Base-by-base conservation (phyloP, 345 rosid species). In the Eucalyptus paniculata region DNA sequence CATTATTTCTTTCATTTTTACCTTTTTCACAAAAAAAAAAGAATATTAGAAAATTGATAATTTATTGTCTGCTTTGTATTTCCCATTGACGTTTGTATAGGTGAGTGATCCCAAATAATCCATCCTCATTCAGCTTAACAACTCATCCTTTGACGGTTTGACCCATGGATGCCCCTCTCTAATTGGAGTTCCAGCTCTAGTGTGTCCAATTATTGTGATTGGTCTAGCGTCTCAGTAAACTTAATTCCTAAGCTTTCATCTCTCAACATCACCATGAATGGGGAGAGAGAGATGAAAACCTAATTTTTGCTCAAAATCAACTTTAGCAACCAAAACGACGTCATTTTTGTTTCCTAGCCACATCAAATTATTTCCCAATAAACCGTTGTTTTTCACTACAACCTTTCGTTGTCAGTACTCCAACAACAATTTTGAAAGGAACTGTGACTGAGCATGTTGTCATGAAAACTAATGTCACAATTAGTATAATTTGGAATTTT, bases 111-210 rank as follows among this genome's bases (percentile, higher is more conserved):
- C 72, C 28, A 97, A 95, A 88, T 93, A 94, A 92, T 94, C 95
- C 44, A 93, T 89, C 89, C 94, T 97, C 80, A 89, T 96, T 47
- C 93, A 94, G 93, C 95, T 97, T 89, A 96, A 95, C 94, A 91
- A 91, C 88, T 92, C 94, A 2, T 93, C 95, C 16, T 93, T 94
- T 18, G n/a, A n/a, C n/a, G n/a, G n/a, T n/a, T n/a, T n/a, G 96
- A 96, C 91, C 92, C 94, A 28, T 89, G 91, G 15, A 97, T 96
- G 85, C 60, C 95, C 90, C 95, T 96, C 40, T 91, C 93, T 40
- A 91, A 91, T 88, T 97, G 99, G 98, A 91, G 89, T 86, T 89
- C 54, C 86, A 88, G 80, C 69, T n/a, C 37, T 2, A 18, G 21
- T 28, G 18, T 14, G 34, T 28, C 32, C 69, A 28, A 6, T 12